A percentile compares a stretch with the other conserved stretches of the same genome.
phyloP scores from a whole-genome alignment of 2,329 filamentous ascomycete species.

The Plectosphaerella sp. region DNA sequence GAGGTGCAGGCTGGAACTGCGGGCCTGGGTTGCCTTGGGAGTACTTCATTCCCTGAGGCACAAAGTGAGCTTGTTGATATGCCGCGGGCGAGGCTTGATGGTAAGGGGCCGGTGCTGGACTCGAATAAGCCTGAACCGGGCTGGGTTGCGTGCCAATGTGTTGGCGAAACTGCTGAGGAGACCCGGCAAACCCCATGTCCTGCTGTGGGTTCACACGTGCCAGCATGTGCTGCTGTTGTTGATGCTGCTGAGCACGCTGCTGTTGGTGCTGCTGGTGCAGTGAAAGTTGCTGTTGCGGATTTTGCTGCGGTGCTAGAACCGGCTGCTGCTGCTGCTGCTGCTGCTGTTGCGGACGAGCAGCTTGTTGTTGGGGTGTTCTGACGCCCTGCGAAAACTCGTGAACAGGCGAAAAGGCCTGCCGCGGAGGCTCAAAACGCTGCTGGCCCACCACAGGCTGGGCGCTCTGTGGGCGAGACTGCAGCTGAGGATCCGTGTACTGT shows the following conservation, averaged over 20 bases:
- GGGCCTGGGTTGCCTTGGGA: background rate
- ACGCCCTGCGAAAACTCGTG: conserved; percentile 20
- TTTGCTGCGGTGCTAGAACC: conserved; percentile 16
- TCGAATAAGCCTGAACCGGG: conserved; percentile 5
- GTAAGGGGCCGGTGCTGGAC: conserved; percentile 6
- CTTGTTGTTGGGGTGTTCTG: conserved; percentile 15
- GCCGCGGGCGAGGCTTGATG: conserved; percentile 6
- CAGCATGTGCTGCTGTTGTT: conserved; percentile 6
- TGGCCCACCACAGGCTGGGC: conserved; percentile 24
- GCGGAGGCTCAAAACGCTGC: conserved; percentile 16
- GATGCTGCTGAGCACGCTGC: conserved; percentile 11
- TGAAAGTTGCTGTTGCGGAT: conserved; percentile 11
- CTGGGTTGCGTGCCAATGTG: background rate
- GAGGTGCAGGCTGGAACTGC: conserved; percentile 6
- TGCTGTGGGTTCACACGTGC: background rate
- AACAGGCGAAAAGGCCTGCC: conserved; percentile 8
- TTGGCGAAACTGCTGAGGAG: conserved; percentile 9
- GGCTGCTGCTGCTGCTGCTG: conserved; percentile 7
- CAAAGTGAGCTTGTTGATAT: conserved; percentile 7
- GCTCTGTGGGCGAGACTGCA: conserved; percentile 26
- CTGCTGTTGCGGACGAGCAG: conserved; percentile 5
- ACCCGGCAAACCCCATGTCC: conserved; percentile 10
- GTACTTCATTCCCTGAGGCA: conserved; percentile 10
- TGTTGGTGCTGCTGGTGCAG: conserved; percentile 17
- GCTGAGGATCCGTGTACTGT: conserved; percentile 23